A percentile compares a stretch with the other conserved stretches of the same genome.
Evolutionary conservation across 345 rosid genomes (phyloP).

Genomic region (Syzygium aromaticum): DNA sequence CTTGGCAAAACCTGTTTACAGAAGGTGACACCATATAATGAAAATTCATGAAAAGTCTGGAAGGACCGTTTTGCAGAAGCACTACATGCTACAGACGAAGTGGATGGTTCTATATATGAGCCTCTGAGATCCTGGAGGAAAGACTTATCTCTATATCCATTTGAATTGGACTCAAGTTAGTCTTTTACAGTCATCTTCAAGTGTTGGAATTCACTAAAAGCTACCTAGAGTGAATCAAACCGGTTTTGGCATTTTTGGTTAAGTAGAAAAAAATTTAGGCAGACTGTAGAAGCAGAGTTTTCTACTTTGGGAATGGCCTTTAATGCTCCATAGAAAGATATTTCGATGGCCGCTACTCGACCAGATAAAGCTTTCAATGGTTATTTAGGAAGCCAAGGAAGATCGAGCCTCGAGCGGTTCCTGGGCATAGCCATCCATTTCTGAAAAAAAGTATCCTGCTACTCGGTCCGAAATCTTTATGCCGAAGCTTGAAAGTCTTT

Average conservation of each 20-base stretch:
- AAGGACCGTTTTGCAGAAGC: no score
- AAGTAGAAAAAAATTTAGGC: not conserved
- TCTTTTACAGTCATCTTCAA: not conserved
- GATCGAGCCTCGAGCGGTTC: no score
- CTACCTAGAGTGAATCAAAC: not conserved
- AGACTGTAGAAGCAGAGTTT: not conserved
- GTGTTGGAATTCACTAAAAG: not conserved
- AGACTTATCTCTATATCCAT: not conserved
- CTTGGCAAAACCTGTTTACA: not conserved
- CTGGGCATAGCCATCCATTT: no score
- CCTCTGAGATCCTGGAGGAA: not conserved
- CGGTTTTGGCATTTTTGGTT: not conserved
- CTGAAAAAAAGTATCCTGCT: no score
- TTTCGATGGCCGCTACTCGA: not conserved
- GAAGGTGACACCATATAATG: not conserved
- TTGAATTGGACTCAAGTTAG: not conserved
- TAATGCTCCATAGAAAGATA: not conserved
- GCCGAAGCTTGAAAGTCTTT: not conserved
- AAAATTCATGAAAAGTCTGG: not conserved
- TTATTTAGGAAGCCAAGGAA: no score
- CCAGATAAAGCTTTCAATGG: not conserved
- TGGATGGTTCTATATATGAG: not conserved
- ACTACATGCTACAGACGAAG: not conserved
- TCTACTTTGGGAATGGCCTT: not conserved
- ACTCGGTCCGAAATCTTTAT: not conserved